A percentile compares a stretch with the other conserved stretches of the same genome.
These are phyloP conservation scores for Trichoderma brevicompactum DNA, from an alignment of 2,329 filamentous ascomycete genomes.

Conservation along the genomic window DNA sequence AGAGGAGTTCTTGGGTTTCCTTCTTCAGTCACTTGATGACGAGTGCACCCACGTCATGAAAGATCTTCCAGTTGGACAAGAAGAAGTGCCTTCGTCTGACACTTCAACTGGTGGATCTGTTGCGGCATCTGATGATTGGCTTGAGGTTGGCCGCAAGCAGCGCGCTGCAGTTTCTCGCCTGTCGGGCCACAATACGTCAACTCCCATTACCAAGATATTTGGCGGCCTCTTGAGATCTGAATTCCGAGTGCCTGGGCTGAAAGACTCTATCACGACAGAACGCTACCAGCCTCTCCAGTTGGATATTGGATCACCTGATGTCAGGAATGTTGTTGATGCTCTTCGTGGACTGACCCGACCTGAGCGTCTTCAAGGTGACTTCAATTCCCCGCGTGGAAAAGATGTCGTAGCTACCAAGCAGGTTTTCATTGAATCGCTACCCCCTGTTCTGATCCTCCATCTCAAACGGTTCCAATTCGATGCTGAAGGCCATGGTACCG, in stretches of 20 bases:
- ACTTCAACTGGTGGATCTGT: slow-evolving; percentile 33
- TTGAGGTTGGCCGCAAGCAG: slow-evolving; percentile 92
- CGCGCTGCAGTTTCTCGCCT: slow-evolving; percentile 84
- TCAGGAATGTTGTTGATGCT: slow-evolving; percentile 91
- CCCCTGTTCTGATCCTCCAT: slow-evolving; percentile 90
- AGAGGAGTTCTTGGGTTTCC: slow-evolving; percentile 92
- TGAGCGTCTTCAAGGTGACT: slow-evolving; percentile 84
- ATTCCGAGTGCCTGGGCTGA: slow-evolving; percentile 81
- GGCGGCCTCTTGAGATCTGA: slow-evolving; percentile 90
- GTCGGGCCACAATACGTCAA: slow-evolving; percentile 74
- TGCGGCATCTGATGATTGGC: slow-evolving; percentile 64
- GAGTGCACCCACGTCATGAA: slow-evolving; percentile 80
- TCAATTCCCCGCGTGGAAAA: slow-evolving; percentile 76
- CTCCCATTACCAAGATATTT: slow-evolving; percentile 92
- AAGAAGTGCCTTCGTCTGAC: slow-evolving; percentile 41
- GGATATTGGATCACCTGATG: slow-evolving; percentile 85
- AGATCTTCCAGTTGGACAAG: slow-evolving; percentile 48
- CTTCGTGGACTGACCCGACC: slow-evolving; percentile 81
- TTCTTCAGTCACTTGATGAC: slow-evolving; percentile 90
- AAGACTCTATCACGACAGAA: slow-evolving; percentile 89
- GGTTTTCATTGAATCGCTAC: slow-evolving; percentile 88
- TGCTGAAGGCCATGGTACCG: slow-evolving; percentile 74
- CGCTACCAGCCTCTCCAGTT: slow-evolving; percentile 94
- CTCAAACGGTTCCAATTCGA: slow-evolving; percentile 98
- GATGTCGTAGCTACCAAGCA: slow-evolving; percentile 86